These are phyloP conservation scores for Inosperma sp. DNA, from an alignment of 768 basidiomycete genomes.

Conservation along the genomic window DNA sequence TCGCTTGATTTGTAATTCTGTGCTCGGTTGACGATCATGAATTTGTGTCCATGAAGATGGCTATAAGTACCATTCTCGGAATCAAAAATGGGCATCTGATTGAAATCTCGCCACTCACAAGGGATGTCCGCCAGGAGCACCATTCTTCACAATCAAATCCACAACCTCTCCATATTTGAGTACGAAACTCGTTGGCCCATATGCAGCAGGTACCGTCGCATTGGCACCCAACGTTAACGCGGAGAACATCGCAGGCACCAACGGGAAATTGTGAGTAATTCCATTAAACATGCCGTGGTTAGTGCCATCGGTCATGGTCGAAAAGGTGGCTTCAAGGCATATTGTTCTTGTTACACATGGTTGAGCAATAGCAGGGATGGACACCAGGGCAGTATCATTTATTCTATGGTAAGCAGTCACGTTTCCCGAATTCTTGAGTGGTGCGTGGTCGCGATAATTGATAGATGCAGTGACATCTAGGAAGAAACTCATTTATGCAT, in stretches of 20 bases:
- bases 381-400: conserved; percentile 66
- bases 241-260: conserved; percentile 75
- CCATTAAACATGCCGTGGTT: conserved; percentile 74
- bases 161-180: conserved; percentile 71
- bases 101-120: conserved; percentile 48
- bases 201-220: conserved; percentile 63
- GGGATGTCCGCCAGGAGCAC: conserved; percentile 72
- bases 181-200: conserved; percentile 78
- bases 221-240: conserved; percentile 70
- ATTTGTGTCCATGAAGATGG: conserved; percentile 93
- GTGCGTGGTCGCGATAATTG: conserved; percentile 56
- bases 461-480: conserved; percentile 83
- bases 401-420: conserved; percentile 56
- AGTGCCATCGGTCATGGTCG: conserved; percentile 80
- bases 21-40: no score
- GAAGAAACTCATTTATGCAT: neutral
- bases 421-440: conserved; percentile 48
- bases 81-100: neutral
- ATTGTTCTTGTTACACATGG: conserved; percentile 51
- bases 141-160: no score
- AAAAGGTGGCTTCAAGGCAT: conserved; percentile 69
- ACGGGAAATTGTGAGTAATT: conserved; percentile 61
- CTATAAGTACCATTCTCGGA: conserved; percentile 33
- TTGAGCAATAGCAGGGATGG: conserved; percentile 49
- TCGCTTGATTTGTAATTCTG: conserved; percentile 69